A percentile compares a stretch with the other conserved stretches of the same genome.
Evolutionary conservation across 2,329 filamentous ascomycete genomes (phyloP).

Genomic region (Talaromyces sp.): DNA sequence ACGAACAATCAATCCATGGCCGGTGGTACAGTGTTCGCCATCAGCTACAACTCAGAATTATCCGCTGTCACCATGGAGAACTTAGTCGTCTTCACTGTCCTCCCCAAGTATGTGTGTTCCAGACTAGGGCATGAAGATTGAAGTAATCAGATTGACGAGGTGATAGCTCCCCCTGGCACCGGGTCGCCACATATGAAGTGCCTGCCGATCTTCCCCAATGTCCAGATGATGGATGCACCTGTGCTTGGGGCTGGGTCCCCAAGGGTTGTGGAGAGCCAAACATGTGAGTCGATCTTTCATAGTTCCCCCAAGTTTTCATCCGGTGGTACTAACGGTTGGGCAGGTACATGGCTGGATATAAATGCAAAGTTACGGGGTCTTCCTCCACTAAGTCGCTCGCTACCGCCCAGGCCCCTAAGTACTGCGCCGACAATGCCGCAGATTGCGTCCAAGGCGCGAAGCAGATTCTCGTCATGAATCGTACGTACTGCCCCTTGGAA

Average conservation of each 20-base stretch:
- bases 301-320: no score
- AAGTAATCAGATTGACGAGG: no score
- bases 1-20: conserved; percentile 40
- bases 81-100: conserved; percentile 49
- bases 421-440: conserved; percentile 36
- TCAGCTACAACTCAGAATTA: conserved; percentile 46
- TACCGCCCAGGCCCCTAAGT: conserved; percentile 35
- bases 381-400: conserved; percentile 39
- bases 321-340: no score
- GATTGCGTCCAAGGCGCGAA: conserved; percentile 46
- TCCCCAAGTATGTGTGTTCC: no score
- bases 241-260: conserved; percentile 41
- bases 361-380: conserved; percentile 44
- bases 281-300: no score
- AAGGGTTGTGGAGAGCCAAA: conserved; percentile 34
- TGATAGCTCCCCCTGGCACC: conserved; percentile 33
- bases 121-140: no score
- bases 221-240: conserved; percentile 33
- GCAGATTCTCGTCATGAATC: conserved; percentile 48
- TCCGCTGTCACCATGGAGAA: conserved; percentile 47
- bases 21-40: conserved; percentile 47
- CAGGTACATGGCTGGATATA: conserved; percentile 45
- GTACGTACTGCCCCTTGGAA: no score
- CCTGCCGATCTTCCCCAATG: conserved; percentile 31
- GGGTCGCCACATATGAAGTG: conserved; percentile 32